phyloP scores from a whole-genome alignment of 75 land plant genomes.

The Sequoiadendron giganteum region DNA sequence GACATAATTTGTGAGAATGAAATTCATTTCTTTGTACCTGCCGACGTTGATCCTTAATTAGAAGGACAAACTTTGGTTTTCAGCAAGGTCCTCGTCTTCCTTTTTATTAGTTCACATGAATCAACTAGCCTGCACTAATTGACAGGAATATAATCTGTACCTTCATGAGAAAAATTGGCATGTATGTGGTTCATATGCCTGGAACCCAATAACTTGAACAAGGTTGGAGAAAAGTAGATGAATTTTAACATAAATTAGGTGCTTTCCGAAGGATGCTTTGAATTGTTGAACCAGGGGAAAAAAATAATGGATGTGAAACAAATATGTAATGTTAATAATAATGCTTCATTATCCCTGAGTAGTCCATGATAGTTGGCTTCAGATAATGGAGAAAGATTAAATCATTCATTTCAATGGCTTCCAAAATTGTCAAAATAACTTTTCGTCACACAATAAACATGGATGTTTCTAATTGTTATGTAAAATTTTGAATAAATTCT shows the following conservation, averaged over 20 bases:
- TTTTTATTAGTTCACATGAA: neutral
- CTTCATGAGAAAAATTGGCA: neutral
- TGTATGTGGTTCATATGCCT: neutral
- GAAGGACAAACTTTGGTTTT: neutral
- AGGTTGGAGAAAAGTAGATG: neutral
- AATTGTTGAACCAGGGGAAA: neutral
- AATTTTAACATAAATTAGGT: neutral
- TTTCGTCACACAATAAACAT: neutral
- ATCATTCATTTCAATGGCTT: neutral
- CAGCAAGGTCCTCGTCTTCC: neutral
- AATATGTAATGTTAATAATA: neutral
- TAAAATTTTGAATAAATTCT: neutral
- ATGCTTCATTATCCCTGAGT: neutral
- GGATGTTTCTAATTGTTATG: neutral
- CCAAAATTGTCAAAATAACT: neutral
- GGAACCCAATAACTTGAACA: neutral
- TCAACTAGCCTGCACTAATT: neutral
- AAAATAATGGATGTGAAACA: neutral
- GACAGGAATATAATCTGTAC: neutral
- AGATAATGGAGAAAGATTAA: neutral
- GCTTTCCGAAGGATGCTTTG: neutral
- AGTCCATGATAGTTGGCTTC: neutral
- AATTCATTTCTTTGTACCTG: neutral
- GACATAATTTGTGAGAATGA: neutral
- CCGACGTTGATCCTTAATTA: neutral